Base-by-base conservation (phyloP, 805 yeast species). In the Kodamaea hsintzibuensis region DNA sequence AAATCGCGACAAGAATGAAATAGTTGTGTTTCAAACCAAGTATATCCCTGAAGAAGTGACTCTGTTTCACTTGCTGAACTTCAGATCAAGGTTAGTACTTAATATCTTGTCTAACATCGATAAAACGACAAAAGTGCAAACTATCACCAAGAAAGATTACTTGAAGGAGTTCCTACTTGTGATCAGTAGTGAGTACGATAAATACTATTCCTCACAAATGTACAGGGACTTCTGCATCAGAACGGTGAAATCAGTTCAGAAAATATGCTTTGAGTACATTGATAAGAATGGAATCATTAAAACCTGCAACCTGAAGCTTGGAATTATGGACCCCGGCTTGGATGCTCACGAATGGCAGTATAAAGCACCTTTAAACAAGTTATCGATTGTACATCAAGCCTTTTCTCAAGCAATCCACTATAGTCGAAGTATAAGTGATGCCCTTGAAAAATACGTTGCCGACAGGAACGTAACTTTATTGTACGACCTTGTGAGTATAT, bases 191-290 rank as follows among this genome's bases (percentile, higher is more conserved):
- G 72, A 72, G 39, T 67, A 60, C 52, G 68, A 67, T 30, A 61
- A 59, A 42, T 62, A 66, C 50, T 65, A 42, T 49, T 54, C 57
- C 3, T 64, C 69, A 0, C 19, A 56, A 0, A 61, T 65, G 50
- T 72, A 62, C 54, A 62, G 61, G 12, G 77, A 72, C n/a, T 61
- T 62, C 48, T 72, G 77, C 52, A 63, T 60, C 37, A 56, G 61
- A 13, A 53, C 64, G n/a, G 56, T 71, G n/a, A 66, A 63, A 33
- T 47, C 56, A 1, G 54, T 71, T 1, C 69, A 62, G 19, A 62
- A 57, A 30, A 16, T 53, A 4, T 62, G 66, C 19, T 52, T 51
- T 2, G 56, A 51, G 6, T 42, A 56, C 19, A 60, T 51, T 18
- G 58, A 53, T 47, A 54, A 57, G 48, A 62, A 52, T 13, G 57